phyloP scores from a whole-genome alignment of 2,329 filamentous ascomycete species.

The Zasmidium citrigriseum region DNA sequence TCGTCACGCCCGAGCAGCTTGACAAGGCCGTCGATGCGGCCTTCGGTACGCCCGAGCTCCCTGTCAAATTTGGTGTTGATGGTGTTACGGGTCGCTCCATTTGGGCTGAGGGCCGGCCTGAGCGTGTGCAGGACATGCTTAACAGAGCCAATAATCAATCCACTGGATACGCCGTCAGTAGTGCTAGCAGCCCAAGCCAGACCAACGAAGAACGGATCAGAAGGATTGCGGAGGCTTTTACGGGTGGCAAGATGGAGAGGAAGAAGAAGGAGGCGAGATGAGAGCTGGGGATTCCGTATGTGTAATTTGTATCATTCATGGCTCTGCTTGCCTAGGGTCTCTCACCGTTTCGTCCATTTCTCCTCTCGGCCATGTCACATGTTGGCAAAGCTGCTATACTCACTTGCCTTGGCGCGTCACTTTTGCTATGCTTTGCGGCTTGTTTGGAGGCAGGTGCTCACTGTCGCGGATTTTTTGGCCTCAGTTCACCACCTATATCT shows the following conservation, averaged over 20 bases:
- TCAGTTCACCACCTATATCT: too few relatives aligned
- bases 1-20: slow-evolving; percentile 77
- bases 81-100: slow-evolving; percentile 40
- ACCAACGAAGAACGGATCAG: slow-evolving; percentile 60
- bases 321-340: background rate
- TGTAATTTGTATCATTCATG: background rate
- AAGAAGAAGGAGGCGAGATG: slow-evolving; percentile 1
- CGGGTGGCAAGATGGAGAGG: slow-evolving; percentile 61
- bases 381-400: too few relatives aligned
- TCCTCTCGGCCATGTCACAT: too few relatives aligned
- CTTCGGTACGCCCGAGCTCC: slow-evolving; percentile 65
- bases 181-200: slow-evolving; percentile 38
- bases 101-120: slow-evolving; percentile 53
- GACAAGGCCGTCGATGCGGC: slow-evolving; percentile 69
- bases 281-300: background rate
- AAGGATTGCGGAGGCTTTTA: slow-evolving; percentile 67
- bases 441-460: too few relatives aligned
- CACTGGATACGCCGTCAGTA: slow-evolving; percentile 37
- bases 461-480: too few relatives aligned
- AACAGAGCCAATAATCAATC: slow-evolving; percentile 36
- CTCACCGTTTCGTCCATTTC: too few relatives aligned
- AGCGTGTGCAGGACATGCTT: slow-evolving; percentile 51
- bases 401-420: too few relatives aligned
- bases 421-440: too few relatives aligned
- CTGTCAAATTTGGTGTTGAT: slow-evolving; percentile 33